Evolutionary conservation across 768 basidiomycete genomes (phyloP), one percentile per base, ranked within the genome.

Genomic region (Mrakia frigida): DNA sequence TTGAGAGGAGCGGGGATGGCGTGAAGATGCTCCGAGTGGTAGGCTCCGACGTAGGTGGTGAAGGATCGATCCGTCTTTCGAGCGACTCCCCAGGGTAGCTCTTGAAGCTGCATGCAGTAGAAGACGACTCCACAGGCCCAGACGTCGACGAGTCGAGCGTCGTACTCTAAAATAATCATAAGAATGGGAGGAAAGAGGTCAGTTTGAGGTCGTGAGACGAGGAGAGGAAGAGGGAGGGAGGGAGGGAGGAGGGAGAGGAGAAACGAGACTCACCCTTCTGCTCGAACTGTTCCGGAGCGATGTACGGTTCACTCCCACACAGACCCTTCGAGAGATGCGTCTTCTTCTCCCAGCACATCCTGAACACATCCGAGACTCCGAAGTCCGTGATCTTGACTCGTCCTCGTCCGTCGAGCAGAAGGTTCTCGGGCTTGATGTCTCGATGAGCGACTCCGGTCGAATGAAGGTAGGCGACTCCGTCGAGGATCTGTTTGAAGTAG

Each of bases 41-140:
- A 88, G 3, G 84, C 83, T 3, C 81, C 74, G 43, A 85, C 87
- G 82, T 98, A 99, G 3, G 91, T 85, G 0, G 89, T 86, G 83
- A 93, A 99, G 14, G 96, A 87, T 13, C 87, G 83, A 82, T 99
- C 96, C 13, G 89, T 85, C 25, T 86, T 84, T 82, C 98, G 95
- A 46, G 96, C 96, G 3, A 91, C 92, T 76, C 95, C 91, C 96
- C 97, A 99, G 2, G 96, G 96, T 71, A 99, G 88, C 83, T 99
- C 96, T 83, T 94, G 92, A 86, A 97, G 97, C 75, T 84, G 94
- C 81, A 98, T 88, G 86, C 96, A 99, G 86, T 99, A 99, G 85
- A 96, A 98, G 80, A 99, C 95, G 79, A 99, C 89, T 25, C 91
- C 96, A 78, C 91, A 91, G 0, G 96, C 95, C 96, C 96, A 99